Conservation (phyloP, 306 rosid genomes). For the Acacia acuminata region DNA sequence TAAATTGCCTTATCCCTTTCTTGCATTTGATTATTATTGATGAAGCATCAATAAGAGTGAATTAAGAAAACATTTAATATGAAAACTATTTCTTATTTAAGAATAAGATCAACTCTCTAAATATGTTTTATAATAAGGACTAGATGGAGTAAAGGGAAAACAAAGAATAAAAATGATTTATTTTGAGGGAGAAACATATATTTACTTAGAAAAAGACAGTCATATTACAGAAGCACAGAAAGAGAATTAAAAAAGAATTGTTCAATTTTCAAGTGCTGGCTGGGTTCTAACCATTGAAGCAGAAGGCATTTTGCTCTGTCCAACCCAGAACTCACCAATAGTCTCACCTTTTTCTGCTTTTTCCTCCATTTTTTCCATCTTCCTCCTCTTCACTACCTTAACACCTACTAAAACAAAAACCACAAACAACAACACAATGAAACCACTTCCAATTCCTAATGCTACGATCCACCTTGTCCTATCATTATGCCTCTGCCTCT, state of each 20-base stretch:
- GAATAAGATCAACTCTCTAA: fast-evolving
- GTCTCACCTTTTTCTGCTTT: slow-evolving; percentile 59
- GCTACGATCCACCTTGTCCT: slow-evolving; percentile 51
- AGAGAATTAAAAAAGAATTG: background rate
- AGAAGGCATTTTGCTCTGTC: slow-evolving; percentile 77
- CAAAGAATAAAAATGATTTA: background rate
- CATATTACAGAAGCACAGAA: background rate
- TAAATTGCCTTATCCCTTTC: too few species aligned
- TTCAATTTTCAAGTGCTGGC: slow-evolving; percentile 64
- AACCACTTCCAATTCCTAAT: slow-evolving; percentile 49
- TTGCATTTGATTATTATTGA: too few species aligned
- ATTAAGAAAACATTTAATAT: too few species aligned
- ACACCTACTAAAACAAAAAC: slow-evolving; percentile 34
- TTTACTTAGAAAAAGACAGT: background rate
- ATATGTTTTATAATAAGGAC: too few species aligned
- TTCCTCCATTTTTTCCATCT: slow-evolving; percentile 56
- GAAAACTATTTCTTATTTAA: too few species aligned
- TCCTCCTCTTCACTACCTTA: slow-evolving; percentile 45
- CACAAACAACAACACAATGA: slow-evolving; percentile 47
- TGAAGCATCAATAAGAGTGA: too few species aligned
- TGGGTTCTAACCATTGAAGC: slow-evolving; percentile 80
- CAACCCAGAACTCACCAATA: slow-evolving; percentile 74
- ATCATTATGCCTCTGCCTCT: background rate
- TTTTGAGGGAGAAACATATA: background rate
- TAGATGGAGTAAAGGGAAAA: background rate